phyloP scores from a whole-genome alignment of 176 grass and related monocot genomes.

The Cenchrus fungigraminus region DNA sequence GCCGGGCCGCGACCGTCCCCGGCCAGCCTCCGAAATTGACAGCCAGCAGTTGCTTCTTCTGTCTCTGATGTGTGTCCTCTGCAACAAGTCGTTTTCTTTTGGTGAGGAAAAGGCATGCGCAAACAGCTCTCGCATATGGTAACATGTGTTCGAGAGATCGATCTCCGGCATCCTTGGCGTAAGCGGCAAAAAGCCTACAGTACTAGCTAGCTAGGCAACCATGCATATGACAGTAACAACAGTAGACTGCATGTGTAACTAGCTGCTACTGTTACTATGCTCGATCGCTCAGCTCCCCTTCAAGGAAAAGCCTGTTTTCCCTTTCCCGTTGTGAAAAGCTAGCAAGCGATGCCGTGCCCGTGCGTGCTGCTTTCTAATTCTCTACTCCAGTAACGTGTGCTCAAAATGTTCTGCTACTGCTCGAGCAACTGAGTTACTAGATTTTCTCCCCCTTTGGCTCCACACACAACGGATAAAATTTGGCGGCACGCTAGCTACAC shows the following conservation, averaged over 20 bases:
- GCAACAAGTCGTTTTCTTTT: conserved; percentile 31
- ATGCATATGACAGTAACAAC: conserved; percentile 38
- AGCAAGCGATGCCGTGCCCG: neutral
- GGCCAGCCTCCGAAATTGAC: neutral
- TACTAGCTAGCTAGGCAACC: neutral
- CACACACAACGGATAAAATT: neutral
- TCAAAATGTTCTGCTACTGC: neutral
- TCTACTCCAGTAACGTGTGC: neutral
- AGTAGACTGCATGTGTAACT: conserved; percentile 21
- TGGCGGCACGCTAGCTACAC: conserved; percentile 23
- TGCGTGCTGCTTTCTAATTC: neutral
- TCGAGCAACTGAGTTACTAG: neutral
- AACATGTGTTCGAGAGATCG: neutral
- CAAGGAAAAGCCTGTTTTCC: conserved; percentile 26
- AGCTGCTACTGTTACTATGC: neutral
- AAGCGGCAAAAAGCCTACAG: conserved; percentile 59
- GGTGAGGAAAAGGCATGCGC: conserved; percentile 37
- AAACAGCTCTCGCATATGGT: neutral
- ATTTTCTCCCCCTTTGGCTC: neutral
- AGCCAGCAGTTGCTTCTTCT: neutral
- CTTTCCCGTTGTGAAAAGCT: conserved; percentile 9
- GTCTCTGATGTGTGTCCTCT: neutral
- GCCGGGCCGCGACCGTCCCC: neutral
- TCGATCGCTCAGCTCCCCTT: conserved; percentile 11
- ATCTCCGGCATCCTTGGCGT: conserved; percentile 44